Base-by-base conservation (phyloP, 2,329 filamentous ascomycete genomes). In the Colletotrichum trifolii region DNA sequence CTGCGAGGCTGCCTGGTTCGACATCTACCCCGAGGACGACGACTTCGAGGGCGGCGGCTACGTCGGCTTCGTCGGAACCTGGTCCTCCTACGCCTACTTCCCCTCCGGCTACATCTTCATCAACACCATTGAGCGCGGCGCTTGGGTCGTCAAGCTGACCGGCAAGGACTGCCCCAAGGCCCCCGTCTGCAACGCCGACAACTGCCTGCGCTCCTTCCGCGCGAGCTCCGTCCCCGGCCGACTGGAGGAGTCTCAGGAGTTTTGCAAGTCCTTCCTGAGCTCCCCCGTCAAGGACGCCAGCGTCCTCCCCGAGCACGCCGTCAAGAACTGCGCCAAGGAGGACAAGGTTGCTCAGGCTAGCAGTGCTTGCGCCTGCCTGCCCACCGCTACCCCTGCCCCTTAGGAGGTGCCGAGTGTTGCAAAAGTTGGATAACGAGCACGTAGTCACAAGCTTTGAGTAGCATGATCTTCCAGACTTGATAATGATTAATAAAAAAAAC, bases 1-100 rank as follows among this genome's bases (percentile, higher is more conserved):
- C 63, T 76, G 77, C 67, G 77, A 83, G 69, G 76, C 78, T 4
- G 81, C 74, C 0, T 82, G 75, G 73, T 83, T 83, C 67, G 81
- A 83, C 62, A 75, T 78, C 52, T 77, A 82, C 67, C 81, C 81
- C 4, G 81, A 71, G 59, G 69, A 71, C 38, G 67, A 70, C 35
- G 59, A 69, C 34, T 56, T 61, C n/a, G 62, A 50, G 34, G 69
- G 69, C 43, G 67, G 76, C 45, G 68, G 67, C 34, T 55, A 52
- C 11, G 63, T 69, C 33, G 62, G 62, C 25, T 68, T 69, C 54
- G 42, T 66, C 6, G 69, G 68, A 3, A 68, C 67, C 0, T 71
- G 69, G 69, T 67, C 67, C 6, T 69, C 68, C 5, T 71, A 68
- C 59, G 69, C 67, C 47, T 61, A 65, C 47, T 70, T 70, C 69